Base-by-base conservation (phyloP, 1,284 basidiomycete species). In the Puccinia hordei region DNA sequence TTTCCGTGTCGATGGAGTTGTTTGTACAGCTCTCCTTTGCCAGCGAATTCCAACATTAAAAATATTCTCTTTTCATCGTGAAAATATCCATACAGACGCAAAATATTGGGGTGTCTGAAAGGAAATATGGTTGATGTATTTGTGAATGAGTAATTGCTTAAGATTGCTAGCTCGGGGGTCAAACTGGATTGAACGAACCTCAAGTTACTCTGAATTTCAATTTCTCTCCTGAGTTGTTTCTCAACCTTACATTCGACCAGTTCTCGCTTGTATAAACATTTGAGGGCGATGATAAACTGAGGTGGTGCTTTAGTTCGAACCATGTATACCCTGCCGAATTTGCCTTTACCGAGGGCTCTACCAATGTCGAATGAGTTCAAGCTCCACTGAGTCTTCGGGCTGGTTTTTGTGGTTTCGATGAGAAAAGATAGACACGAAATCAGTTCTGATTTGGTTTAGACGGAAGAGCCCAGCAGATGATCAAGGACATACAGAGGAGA, bases 281-380 rank as follows among this genome's bases (percentile, higher is more conserved):
- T 99, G 86, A 99, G 90, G 12, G 96, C 97, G 83, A 99, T 90
- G 84, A 98, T 97, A 88, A 95, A 99, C 82, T 91, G 90, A 0
- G 93, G 93, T 82, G 91, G 90, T 79, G 88, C 86, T 85, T 94
- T 95, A 3, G 97, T 99, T 73, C 96, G 91, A 57, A 97, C 95
- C 90, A 99, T 95, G 88, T 99, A 99, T 35, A 99, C 97, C 0
- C 95, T 92, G 0, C 97, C 97, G 84, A 99, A 99, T 87, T 98
- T 98, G 81, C 97, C 97, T 86, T 99, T 98, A 38, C 97, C 97
- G 0, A 99, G 89, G 1, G 95, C 94, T 12, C 94, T 90, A 17
- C 97, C 97, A 83, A 99, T 96, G 83, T 98, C 93, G 84, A 99
- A 98, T 78, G 91, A 89, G 82, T 90, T 89, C 12, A 99, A 87